Conservation (phyloP, 2,329 filamentous ascomycete genomes). For the Ophiostoma quercus region DNA sequence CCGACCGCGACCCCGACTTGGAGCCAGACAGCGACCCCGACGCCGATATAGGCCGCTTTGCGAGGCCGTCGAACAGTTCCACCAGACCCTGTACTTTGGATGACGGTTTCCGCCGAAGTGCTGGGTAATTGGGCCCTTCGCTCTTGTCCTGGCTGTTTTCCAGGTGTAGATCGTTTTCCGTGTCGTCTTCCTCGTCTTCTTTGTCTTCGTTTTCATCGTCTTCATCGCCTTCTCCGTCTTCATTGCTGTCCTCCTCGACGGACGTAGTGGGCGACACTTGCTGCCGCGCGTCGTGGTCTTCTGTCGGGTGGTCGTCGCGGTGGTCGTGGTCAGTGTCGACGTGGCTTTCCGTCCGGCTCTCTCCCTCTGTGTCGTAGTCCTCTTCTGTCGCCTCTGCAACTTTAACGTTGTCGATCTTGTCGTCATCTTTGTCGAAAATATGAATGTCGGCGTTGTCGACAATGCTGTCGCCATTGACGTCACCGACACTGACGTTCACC, state of each 20-base stretch:
- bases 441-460: neutral
- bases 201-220: too few species aligned
- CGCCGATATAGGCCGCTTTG: neutral
- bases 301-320: slow-evolving; percentile 28
- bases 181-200: neutral
- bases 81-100: slow-evolving; percentile 48
- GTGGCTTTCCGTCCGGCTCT: slow-evolving; percentile 23
- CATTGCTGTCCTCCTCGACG: slow-evolving; percentile 33
- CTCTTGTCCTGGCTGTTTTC: neutral
- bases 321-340: slow-evolving; percentile 24
- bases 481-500: neutral
- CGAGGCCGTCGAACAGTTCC: slow-evolving; percentile 43
- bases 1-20: neutral
- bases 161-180: neutral
- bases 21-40: neutral
- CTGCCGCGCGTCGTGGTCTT: slow-evolving; percentile 30
- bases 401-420: neutral
- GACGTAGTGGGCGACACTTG: slow-evolving; percentile 44
- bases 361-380: neutral
- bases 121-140: neutral
- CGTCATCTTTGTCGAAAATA: neutral
- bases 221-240: neutral
- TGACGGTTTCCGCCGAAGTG: slow-evolving; percentile 27
- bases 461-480: neutral
- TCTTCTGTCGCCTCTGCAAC: neutral